Evolutionary conservation across 1,284 basidiomycete genomes (phyloP).

Genomic region (Cutaneotrichosporon cavernicola): DNA sequence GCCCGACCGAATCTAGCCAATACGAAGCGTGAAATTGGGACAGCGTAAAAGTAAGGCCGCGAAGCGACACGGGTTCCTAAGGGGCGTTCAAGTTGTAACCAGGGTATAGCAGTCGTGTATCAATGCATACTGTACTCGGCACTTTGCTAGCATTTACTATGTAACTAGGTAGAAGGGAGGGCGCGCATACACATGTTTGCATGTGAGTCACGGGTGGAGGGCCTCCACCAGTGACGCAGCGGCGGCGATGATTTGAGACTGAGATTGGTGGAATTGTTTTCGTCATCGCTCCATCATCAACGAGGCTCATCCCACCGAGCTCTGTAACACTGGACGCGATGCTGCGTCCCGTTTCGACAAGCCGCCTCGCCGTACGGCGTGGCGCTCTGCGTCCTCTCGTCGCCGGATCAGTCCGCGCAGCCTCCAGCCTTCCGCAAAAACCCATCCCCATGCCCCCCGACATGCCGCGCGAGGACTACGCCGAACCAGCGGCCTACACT

Average conservation of each 20-base stretch:
- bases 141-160: neutral
- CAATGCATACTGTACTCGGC: neutral
- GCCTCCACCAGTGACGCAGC: no score
- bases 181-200: neutral
- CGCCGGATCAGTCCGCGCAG: neutral
- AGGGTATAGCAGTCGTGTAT: neutral
- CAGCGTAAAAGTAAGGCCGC: neutral
- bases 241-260: neutral
- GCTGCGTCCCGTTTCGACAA: constrained; percentile 2
- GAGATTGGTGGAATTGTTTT: constrained; percentile 13
- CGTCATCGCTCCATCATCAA: constrained; percentile 8
- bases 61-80: no score
- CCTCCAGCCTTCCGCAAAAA: constrained; percentile 10
- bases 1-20: neutral
- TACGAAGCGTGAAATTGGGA: no score
- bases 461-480: constrained; percentile 50
- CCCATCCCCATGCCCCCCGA: constrained; percentile 36
- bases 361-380: neutral
- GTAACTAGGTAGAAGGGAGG: neutral
- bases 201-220: no score
- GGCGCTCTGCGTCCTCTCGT: neutral
- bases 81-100: neutral
- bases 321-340: neutral
- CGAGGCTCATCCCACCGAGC: no score
- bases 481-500: constrained; percentile 47